Percentiles rank a stretch among this genome's conserved stretches.
Evolutionary conservation across 371 early-diverging fungal species (phyloP).

Genomic region (Syncephalastrum racemosum): DNA sequence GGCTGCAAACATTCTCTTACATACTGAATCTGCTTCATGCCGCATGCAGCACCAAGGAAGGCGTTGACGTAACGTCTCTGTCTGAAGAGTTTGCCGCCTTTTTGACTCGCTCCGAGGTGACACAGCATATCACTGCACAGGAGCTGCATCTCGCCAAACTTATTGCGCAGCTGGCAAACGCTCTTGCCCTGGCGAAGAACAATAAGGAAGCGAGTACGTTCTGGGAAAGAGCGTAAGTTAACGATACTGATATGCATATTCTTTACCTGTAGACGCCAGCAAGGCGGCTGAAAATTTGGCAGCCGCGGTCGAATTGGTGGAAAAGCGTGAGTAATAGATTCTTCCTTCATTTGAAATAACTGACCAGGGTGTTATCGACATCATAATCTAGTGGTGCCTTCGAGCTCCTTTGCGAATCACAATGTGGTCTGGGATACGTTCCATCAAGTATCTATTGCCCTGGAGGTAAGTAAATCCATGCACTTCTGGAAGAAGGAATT

Average conservation of each 20-base stretch:
- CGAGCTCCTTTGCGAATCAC: conserved; percentile 12
- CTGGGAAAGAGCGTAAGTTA: not conserved
- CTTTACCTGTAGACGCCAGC: conserved; percentile 6
- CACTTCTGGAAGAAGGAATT: not conserved
- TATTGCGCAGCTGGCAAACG: conserved; percentile 20
- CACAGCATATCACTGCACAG: conserved; percentile 18
- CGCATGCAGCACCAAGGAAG: conserved; percentile 33
- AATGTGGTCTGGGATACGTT: conserved; percentile 31
- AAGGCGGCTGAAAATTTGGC: conserved; percentile 14
- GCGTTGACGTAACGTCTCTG: conserved; percentile 16
- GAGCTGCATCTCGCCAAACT: conserved; percentile 31
- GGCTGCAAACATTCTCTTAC: conserved; percentile 39
- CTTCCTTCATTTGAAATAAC: too few species aligned
- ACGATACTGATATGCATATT: too few species aligned
- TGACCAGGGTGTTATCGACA: too few species aligned
- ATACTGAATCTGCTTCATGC: conserved; percentile 28
- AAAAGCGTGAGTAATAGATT: not conserved
- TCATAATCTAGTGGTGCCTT: conserved; percentile 7
- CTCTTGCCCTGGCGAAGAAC: conserved; percentile 21
- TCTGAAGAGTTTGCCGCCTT: conserved; percentile 17
- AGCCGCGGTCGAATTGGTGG: conserved; percentile 14
- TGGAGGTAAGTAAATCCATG: conserved; percentile 26
- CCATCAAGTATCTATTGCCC: conserved; percentile 25
- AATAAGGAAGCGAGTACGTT: conserved; percentile 14
- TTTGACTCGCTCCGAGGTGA: conserved; percentile 17